Base-by-base conservation (phyloP, 1,284 basidiomycete species). In the Neolentinus lepideus region DNA sequence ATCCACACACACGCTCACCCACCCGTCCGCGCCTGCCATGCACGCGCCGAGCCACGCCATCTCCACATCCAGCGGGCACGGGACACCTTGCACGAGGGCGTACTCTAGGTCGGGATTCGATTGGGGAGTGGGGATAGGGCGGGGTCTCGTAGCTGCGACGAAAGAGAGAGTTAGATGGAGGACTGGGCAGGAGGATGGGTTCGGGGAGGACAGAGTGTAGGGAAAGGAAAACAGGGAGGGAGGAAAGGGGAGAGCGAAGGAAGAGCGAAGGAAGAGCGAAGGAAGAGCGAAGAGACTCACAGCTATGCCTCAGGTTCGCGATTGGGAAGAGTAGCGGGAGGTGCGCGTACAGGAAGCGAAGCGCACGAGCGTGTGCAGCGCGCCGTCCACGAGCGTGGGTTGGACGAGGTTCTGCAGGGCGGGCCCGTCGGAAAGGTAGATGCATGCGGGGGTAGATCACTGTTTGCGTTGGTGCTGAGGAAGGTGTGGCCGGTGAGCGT, bases 41-140 rank as follows among this genome's bases (percentile, higher is more conserved):
- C 92, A 94, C 11, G 91, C 86, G 12, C 92, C 91, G 12, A 98
- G 70, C 95, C 95, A 98, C 1, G 88, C 92, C 66, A 98, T 79
- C 65, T 98, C 94, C 1, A 92, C 79, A 47, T 97, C 94, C 16
- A 84, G 74, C 0, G 96, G 96, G 2, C 90, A 73, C 1, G 83
- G 71, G n/a, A 98, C 85, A 2, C 96, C 96, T 67, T 98, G 94
- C 16, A 95, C 76, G 51, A 98, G 69, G 0, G 90, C 80, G 64
- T 83, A 86, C 25, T 81, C 86, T 27, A 84, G 71, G 6, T 31
- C 29, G 29, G 29, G 12, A 52, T n/a, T n/a, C n/a, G n/a, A n/a
- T n/a, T n/a, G n/a, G n/a, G n/a, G n/a, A n/a, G n/a, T n/a, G n/a
- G n/a, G n/a, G n/a, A n/a, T n/a, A n/a, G n/a, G n/a, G n/a, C n/a